These are phyloP conservation scores for Fomitopsis pinicola DNA, from an alignment of 1,284 basidiomycete species.

Conservation along the genomic window DNA sequence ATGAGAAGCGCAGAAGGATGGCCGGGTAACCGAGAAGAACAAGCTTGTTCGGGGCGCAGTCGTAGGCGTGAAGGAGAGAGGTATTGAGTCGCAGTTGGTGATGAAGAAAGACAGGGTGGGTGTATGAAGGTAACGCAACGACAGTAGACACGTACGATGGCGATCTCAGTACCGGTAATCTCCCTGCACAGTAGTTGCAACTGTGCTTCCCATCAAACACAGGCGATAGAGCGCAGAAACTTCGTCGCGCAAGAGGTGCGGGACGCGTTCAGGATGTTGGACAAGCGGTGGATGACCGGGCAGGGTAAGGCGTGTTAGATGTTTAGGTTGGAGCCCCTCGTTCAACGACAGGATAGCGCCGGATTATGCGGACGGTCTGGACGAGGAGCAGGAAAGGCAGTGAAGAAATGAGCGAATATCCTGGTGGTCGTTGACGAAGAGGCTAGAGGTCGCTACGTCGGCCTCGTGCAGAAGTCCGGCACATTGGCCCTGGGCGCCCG, in stretches of 20 bases:
- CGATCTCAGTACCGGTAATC: neutral
- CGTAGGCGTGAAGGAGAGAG: neutral
- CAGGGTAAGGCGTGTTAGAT: neutral
- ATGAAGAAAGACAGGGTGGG: neutral
- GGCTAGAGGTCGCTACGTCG: slow-evolving; percentile 10
- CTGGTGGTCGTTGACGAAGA: slow-evolving; percentile 21
- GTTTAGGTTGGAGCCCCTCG: neutral
- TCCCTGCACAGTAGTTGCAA: neutral
- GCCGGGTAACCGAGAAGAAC: slow-evolving; percentile 5
- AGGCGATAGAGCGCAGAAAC: neutral
- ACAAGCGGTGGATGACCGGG: neutral
- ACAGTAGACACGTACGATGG: neutral
- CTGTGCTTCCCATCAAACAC: neutral
- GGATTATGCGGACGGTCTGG: neutral
- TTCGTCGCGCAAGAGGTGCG: neutral
- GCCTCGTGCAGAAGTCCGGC: slow-evolving; percentile 15
- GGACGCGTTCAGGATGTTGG: neutral
- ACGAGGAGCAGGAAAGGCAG: slow-evolving; percentile 3
- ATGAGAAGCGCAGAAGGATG: slow-evolving; percentile 16
- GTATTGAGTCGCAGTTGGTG: neutral
- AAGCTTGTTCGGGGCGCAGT: slow-evolving; percentile 2
- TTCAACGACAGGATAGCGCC: neutral
- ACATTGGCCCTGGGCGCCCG: slow-evolving; percentile 19
- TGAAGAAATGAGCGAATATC: slow-evolving; percentile 18
- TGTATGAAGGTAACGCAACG: neutral